phyloP scores from a whole-genome alignment of 2,329 filamentous ascomycete species.

The Talaromyces rugulosus region DNA sequence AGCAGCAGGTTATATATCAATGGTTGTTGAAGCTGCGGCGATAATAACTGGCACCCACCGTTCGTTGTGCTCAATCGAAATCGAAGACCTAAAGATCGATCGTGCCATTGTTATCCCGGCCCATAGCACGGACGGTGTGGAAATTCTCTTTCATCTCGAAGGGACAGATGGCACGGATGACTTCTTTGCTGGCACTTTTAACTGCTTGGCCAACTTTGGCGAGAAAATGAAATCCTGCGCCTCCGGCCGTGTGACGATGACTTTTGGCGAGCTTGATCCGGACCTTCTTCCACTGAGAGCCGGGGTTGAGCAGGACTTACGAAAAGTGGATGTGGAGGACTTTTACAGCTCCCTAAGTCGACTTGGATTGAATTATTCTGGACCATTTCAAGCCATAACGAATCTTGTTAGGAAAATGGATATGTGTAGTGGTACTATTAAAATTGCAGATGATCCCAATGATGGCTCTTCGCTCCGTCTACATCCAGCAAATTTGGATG shows the following conservation, averaged over 20 bases:
- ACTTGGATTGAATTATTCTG: conserved; percentile 25
- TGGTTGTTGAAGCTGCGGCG: conserved; percentile 22
- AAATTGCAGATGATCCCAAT: neutral
- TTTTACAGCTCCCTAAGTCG: conserved; percentile 22
- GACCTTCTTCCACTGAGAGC: neutral
- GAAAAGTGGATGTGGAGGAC: conserved; percentile 18
- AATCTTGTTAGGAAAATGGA: neutral
- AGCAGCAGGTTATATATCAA: conserved; percentile 25
- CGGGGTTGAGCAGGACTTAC: neutral
- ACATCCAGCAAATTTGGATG: conserved; percentile 7
- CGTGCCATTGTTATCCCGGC: conserved; percentile 22
- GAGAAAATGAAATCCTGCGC: neutral
- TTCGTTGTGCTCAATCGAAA: conserved; percentile 19
- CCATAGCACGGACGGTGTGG: conserved; percentile 10
- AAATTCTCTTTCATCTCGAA: neutral
- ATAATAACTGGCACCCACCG: neutral
- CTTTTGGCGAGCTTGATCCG: neutral
- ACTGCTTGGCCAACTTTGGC: conserved; percentile 4
- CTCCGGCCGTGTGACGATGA: neutral
- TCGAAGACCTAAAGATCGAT: conserved; percentile 21
- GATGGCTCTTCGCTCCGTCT: neutral
- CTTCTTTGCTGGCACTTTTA: neutral
- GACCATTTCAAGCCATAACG: conserved; percentile 16
- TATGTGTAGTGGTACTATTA: neutral
- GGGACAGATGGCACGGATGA: neutral